Evolutionary conservation across 768 basidiomycete genomes (phyloP).

Genomic region (Leccinum uliginosum): DNA sequence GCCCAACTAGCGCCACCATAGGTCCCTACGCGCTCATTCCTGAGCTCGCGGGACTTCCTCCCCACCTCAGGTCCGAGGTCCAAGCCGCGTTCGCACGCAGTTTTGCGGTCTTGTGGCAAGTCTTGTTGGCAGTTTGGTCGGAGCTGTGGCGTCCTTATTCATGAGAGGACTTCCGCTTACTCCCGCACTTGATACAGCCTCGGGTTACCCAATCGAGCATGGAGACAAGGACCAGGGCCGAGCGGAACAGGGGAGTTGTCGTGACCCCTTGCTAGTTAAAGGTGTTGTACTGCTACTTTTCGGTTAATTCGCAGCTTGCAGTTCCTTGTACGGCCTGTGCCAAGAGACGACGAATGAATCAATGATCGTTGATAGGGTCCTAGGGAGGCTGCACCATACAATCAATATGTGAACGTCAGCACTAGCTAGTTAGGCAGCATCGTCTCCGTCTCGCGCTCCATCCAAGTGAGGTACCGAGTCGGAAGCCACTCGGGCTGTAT

Average conservation of each 20-base stretch:
- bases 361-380: background rate
- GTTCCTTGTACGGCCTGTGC: background rate
- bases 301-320: background rate
- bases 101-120: constrained; percentile 39
- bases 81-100: constrained; percentile 39
- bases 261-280: background rate
- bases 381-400: background rate
- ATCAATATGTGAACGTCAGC: no score
- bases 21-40: constrained; percentile 43
- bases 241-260: background rate
- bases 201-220: constrained; percentile 2
- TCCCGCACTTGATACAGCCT: background rate
- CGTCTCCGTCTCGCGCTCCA: background rate
- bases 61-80: constrained; percentile 32
- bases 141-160: constrained; percentile 12
- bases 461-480: constrained; percentile 42
- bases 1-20: constrained; percentile 21
- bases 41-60: constrained; percentile 31
- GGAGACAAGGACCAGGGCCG: background rate
- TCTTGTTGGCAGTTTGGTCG: constrained; percentile 36
- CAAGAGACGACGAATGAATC: background rate
- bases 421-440: constrained; percentile 1
- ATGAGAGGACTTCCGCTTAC: constrained; percentile 15
- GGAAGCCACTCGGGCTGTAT: constrained; percentile 61
- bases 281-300: background rate